A percentile compares a stretch with the other conserved stretches of the same genome.
These are phyloP conservation scores for Globisporangium uncinulatum DNA, from an alignment of 352 stramenopile genomes.

Conservation along the genomic window DNA sequence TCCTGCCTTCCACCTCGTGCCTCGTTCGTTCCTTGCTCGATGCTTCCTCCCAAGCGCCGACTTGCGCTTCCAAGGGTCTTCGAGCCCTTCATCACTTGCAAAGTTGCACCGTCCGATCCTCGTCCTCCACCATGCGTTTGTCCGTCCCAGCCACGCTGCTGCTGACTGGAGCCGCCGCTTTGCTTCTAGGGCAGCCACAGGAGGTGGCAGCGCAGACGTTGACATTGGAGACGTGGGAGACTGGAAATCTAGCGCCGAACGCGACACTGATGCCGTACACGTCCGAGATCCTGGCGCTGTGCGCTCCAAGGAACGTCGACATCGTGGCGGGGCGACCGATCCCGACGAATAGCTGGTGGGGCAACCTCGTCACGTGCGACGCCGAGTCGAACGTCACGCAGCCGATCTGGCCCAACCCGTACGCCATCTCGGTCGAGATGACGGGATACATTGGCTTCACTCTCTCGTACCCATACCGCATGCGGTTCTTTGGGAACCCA, in stretches of 20 bases:
- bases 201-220: not conserved
- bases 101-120: not conserved
- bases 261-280: slow-evolving; percentile 30
- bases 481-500: slow-evolving; percentile 50
- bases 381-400: slow-evolving; percentile 33
- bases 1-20: too few species aligned
- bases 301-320: slow-evolving; percentile 54
- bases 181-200: not conserved
- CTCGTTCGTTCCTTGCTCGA: too few species aligned
- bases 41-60: too few species aligned
- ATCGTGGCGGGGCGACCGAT: slow-evolving; percentile 35
- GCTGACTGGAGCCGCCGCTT: not conserved
- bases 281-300: slow-evolving; percentile 33
- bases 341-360: slow-evolving; percentile 79
- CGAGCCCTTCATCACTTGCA: not conserved
- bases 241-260: slow-evolving; percentile 25
- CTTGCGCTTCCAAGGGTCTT: too few species aligned
- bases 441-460: slow-evolving; percentile 37
- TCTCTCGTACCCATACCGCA: slow-evolving; percentile 63
- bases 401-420: slow-evolving; percentile 69
- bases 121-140: not conserved
- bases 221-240: slow-evolving; percentile 37
- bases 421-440: slow-evolving; percentile 44
- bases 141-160: not conserved
- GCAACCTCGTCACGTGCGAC: slow-evolving; percentile 72